Conservation (phyloP, 371 early-diverging fungal species). For the Vairimorpha necatrix region DNA sequence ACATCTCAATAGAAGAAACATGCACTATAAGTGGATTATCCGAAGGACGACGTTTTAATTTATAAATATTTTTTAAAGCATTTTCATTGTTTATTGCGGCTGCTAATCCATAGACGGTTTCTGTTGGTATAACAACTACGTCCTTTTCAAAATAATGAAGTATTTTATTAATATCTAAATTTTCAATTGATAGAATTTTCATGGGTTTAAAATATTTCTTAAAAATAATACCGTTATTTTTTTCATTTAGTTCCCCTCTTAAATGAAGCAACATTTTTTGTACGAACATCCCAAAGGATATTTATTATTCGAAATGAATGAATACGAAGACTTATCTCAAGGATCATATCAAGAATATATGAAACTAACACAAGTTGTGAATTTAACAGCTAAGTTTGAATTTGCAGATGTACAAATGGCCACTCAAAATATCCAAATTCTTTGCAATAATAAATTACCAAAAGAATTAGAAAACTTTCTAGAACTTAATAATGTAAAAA, state of each 20-base stretch:
- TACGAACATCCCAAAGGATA: constrained; percentile 53
- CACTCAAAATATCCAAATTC: neutral
- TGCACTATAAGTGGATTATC: constrained; percentile 98
- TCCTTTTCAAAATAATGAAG: constrained; percentile 20
- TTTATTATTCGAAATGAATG: constrained; percentile 48
- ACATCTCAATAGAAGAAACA: constrained; percentile 80
- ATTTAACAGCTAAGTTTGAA: constrained; percentile 5
- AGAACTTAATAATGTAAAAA: constrained; percentile 42
- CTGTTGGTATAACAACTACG: constrained; percentile 87
- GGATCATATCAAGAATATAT: constrained; percentile 34
- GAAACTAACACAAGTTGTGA: constrained; percentile 37
- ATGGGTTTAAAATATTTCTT: constrained; percentile 20
- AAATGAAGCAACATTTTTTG: constrained; percentile 49
- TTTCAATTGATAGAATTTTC: constrained; percentile 8
- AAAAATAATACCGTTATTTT: too few species aligned
- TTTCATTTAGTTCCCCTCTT: neutral
- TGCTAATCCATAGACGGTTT: constrained; percentile 97
- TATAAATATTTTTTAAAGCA: constrained; percentile 76
- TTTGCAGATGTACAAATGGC: constrained; percentile 16
- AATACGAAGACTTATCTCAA: constrained; percentile 32
- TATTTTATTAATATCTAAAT: constrained; percentile 9
- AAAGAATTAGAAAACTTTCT: constrained; percentile 42
- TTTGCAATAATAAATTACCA: constrained; percentile 4
- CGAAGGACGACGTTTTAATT: constrained; percentile 81
- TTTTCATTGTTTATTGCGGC: constrained; percentile 73